phyloP scores from a whole-genome alignment of 129 eudicot species.

The Artemisia annua region DNA sequence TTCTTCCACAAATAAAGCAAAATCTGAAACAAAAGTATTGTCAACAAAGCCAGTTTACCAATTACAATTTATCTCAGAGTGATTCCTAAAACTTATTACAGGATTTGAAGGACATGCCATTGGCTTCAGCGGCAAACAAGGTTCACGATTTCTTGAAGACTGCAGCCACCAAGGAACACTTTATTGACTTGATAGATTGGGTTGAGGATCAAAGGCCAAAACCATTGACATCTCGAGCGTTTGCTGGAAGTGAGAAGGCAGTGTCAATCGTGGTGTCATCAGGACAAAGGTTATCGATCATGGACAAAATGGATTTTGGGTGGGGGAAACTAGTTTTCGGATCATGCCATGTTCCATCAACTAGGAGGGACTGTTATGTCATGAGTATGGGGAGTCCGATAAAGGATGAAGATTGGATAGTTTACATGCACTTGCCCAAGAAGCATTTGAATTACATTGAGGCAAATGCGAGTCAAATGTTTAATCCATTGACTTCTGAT shows the following conservation, averaged over 20 bases:
- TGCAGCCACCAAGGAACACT: conserved; percentile 68
- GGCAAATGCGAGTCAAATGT: conserved; percentile 28
- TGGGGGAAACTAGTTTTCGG: conserved; percentile 61
- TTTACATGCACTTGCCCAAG: conserved; percentile 52
- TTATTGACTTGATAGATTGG: conserved; percentile 63
- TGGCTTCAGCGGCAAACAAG: conserved; percentile 36
- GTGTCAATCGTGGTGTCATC: conserved; percentile 56
- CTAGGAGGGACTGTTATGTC: conserved; percentile 46
- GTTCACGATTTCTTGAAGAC: conserved; percentile 47
- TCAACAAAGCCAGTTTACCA: neutral
- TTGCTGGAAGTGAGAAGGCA: conserved; percentile 15
- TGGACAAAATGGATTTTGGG: conserved; percentile 54
- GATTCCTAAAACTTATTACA: neutral
- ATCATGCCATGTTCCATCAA: conserved; percentile 56
- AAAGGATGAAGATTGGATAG: conserved; percentile 24
- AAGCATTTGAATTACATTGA: conserved; percentile 47
- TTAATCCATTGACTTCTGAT: conserved; percentile 39
- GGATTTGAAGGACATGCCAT: conserved; percentile 35
- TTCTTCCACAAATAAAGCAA: no score
- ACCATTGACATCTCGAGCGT: conserved; percentile 31
- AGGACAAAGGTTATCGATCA: conserved; percentile 49
- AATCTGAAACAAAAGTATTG: neutral
- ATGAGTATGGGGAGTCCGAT: conserved; percentile 71
- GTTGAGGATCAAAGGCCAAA: conserved; percentile 67
- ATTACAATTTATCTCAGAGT: neutral